phyloP scores from a whole-genome alignment of 345 rosid genomes.

The Populus davidiana region DNA sequence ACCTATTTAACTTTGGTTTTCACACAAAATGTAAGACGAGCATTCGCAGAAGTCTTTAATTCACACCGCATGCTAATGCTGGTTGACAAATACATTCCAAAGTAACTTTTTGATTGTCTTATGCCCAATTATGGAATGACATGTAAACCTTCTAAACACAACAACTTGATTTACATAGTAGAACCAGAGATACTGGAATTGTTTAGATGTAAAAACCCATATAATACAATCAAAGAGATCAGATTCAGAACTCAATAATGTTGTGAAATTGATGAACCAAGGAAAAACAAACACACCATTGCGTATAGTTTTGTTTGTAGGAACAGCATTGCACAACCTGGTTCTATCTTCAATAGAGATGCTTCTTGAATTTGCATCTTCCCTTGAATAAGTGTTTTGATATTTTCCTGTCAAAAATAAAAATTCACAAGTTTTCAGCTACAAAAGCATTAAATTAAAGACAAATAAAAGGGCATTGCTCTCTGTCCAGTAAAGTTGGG shows the following conservation, averaged over 20 bases:
- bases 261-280: not conserved
- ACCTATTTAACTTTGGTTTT: no score
- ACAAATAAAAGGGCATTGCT: not conserved
- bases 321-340: constrained; percentile 23
- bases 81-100: no score
- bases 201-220: not conserved
- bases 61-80: no score
- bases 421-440: constrained; percentile 1
- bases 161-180: not conserved
- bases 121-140: not conserved
- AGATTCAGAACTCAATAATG: not conserved
- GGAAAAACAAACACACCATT: constrained; percentile 42
- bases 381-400: constrained; percentile 15
- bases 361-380: constrained; percentile 24
- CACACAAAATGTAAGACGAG: no score
- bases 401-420: constrained; percentile 28
- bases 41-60: no score
- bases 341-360: constrained; percentile 18
- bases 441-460: not conserved
- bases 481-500: not conserved
- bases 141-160: not conserved
- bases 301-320: constrained; percentile 45
- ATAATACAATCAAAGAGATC: not conserved
- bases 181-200: not conserved
- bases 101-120: not conserved